Evolutionary conservation across 805 yeast genomes (phyloP), one percentile per base, ranked within the genome.

Genomic region (Cyberlindnera maritima): DNA sequence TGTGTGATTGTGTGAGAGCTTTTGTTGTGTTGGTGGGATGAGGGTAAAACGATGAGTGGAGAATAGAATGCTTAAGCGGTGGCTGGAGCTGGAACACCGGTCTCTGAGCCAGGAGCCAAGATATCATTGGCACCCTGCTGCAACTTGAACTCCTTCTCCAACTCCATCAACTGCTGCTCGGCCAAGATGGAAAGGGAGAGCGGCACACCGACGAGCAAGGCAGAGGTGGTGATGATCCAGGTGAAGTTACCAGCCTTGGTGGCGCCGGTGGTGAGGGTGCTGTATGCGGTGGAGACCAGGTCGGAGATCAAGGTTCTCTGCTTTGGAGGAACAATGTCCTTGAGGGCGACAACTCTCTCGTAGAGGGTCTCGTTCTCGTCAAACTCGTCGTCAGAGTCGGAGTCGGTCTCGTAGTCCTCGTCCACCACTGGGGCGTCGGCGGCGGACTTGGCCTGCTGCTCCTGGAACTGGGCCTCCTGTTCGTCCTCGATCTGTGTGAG

Each of bases 151-250:
- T 90, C 94, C 74, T 87, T 89, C 75, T 91, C 97, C 84, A 88
- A 79, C 72, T 91, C 97, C 64, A 84, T 81, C 66, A 91, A 79
- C 74, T 92, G 97, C 65, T 90, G 95, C 73, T 92, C 97, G 50
- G 90, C 83, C 60, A 94, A 76, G 59, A 94, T 87, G 44, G 96
- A 85, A 60, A 94, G 75, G 9, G 96, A 83, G 59, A 88, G 77
- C 54, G 99, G 99, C 39, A 90, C 96, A 65, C 97, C 97, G 59
- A 94, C 74, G 53, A 94, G 77, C 59, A 94, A 72, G 36, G 88
- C 82, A 36, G 94, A 79, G 12, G 98, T 83, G 12, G 97, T 82
- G 47, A 88, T 55, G 51, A 85, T 77, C 98, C 98, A 94, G 56
- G 91, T 75, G 34, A 86, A 72, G 57, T 78, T 77, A 51, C 97